Evolutionary conservation across 345 rosid species (phyloP).

Genomic region (Linum usitatissimum): DNA sequence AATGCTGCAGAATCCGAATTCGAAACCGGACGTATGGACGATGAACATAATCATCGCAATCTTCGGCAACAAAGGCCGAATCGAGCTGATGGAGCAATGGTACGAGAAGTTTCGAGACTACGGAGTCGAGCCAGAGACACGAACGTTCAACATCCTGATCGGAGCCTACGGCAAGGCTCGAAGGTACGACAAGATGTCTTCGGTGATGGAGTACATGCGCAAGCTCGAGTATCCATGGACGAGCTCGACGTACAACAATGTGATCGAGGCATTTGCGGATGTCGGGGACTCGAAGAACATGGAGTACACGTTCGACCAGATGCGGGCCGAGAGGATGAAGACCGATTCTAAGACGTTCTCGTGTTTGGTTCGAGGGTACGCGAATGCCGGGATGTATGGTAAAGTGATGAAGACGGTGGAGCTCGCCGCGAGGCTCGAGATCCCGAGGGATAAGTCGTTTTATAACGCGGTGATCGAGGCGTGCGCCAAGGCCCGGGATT

Average conservation of each 20-base stretch:
- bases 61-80: conserved; percentile 74
- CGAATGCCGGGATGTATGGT: conserved; percentile 69
- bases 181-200: conserved; percentile 88
- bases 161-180: conserved; percentile 84
- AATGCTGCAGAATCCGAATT: conserved; percentile 46
- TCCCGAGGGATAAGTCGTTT: conserved; percentile 57
- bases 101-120: conserved; percentile 73
- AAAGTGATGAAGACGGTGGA: conserved; percentile 62
- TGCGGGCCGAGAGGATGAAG: conserved; percentile 73
- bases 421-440: conserved; percentile 66
- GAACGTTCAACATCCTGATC: conserved; percentile 71
- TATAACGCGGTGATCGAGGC: conserved; percentile 66
- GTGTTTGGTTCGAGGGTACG: conserved; percentile 70
- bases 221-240: conserved; percentile 92
- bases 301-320: conserved; percentile 80
- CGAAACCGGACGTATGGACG: conserved; percentile 93
- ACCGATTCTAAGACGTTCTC: conserved; percentile 86
- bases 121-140: conserved; percentile 79
- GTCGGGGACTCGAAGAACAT: conserved; percentile 80
- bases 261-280: conserved; percentile 86
- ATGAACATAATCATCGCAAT: conserved; percentile 74
- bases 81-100: conserved; percentile 87
- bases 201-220: conserved; percentile 90
- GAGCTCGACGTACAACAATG: conserved; percentile 74
- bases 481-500: conserved; percentile 66